Percentiles rank a stretch among this genome's conserved stretches.
Evolutionary conservation across 345 rosid species (phyloP).

Genomic region (Eutrema yunnanense): DNA sequence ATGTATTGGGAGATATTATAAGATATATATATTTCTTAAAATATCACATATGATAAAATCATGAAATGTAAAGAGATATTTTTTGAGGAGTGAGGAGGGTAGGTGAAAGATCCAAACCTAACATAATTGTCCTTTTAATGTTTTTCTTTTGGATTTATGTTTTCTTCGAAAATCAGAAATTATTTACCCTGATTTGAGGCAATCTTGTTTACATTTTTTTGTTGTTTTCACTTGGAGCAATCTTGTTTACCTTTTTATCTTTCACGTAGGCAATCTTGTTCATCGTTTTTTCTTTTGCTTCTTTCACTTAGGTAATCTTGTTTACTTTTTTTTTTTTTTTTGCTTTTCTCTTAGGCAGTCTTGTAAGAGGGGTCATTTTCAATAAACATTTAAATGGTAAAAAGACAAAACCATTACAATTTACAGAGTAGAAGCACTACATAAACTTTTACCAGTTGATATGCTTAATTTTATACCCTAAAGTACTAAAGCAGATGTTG

Average conservation of each 20-base stretch:
- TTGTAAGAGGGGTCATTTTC: not conserved
- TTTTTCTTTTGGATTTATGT: not conserved
- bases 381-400: not conserved
- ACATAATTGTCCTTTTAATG: conserved; percentile 24
- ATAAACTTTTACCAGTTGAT: not conserved
- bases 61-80: conserved; percentile 13
- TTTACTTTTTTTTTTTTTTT: too few relatives aligned
- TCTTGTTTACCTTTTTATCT: not conserved
- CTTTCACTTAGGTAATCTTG: not conserved
- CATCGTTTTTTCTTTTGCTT: not conserved
- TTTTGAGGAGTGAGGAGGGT: not conserved
- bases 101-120: conserved; percentile 21
- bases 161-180: not conserved
- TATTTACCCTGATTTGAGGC: not conserved
- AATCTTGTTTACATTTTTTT: not conserved
- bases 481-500: too few relatives aligned
- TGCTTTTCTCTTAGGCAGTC: not conserved
- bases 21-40: not conserved
- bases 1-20: not conserved
- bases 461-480: too few relatives aligned
- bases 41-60: not conserved
- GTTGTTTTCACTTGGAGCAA: too few relatives aligned
- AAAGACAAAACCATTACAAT: not conserved
- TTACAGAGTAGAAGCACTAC: not conserved
- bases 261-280: not conserved